Evolutionary conservation across 2,329 filamentous ascomycete genomes (phyloP).

Genomic region (Neurospora crassa): DNA sequence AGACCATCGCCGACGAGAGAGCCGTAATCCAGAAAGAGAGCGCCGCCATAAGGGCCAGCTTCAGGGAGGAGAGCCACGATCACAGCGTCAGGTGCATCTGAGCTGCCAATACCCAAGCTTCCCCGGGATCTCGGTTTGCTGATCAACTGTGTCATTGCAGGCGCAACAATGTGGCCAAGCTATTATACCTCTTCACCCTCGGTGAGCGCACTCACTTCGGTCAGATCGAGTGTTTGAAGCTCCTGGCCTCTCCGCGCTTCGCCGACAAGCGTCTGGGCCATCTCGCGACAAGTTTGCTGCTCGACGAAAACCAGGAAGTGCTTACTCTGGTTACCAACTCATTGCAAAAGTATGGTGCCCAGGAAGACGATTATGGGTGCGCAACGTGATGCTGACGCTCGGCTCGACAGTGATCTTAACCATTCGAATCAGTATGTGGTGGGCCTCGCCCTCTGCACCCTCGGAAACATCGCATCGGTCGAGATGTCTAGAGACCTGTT

Average conservation of each 20-base stretch:
- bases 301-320: conserved; percentile 98
- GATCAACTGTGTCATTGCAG: conserved; percentile 35
- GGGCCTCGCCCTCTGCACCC: conserved; percentile 86
- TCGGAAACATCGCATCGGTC: conserved; percentile 94
- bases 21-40: conserved; percentile 99
- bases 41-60: conserved; percentile 92
- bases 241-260: conserved; percentile 91
- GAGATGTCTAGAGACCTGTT: conserved; percentile 99
- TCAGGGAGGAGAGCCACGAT: conserved; percentile 92
- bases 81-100: conserved; percentile 70
- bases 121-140: conserved; percentile 7
- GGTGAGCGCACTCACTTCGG: conserved; percentile 97
- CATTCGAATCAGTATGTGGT: conserved; percentile 99
- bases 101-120: conserved; percentile 1
- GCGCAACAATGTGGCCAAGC: conserved; percentile 97
- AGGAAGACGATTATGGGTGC: background rate
- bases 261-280: conserved; percentile 96
- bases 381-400: conserved; percentile 24
- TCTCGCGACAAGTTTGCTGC: conserved; percentile 85
- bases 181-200: conserved; percentile 94
- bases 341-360: conserved; percentile 69
- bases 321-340: conserved; percentile 96
- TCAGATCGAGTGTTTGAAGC: conserved; percentile 97
- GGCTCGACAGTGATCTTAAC: conserved; percentile 64
- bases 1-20: conserved; percentile 97